These are phyloP conservation scores for Micractinium conductrix DNA, from an alignment of 139 green algal genomes.

Conservation along the genomic window DNA sequence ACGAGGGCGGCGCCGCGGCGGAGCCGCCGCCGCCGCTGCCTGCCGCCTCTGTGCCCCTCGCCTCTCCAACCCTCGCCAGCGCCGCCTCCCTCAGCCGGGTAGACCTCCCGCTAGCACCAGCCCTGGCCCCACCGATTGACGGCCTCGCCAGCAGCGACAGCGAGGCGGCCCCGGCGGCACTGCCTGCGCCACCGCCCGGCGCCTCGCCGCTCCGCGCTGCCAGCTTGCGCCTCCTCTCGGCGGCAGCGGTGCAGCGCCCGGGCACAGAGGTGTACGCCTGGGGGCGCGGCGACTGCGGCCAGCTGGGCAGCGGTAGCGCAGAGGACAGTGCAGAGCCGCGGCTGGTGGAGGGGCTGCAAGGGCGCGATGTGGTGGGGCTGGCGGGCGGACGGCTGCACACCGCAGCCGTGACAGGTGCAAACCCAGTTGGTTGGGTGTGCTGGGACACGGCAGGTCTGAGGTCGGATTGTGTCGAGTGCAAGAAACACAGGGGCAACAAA, in stretches of 20 bases:
- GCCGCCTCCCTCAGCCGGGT: neutral
- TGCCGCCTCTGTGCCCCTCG: neutral
- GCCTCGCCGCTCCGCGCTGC: neutral
- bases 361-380: conserved; percentile 34
- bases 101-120: conserved; percentile 10
- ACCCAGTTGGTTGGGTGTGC: too few relatives aligned
- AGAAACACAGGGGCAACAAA: too few relatives aligned
- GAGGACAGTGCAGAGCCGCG: conserved; percentile 12
- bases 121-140: neutral
- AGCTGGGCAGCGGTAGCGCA: conserved; percentile 45
- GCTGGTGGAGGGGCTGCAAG: conserved; percentile 35
- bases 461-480: too few relatives aligned
- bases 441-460: too few relatives aligned
- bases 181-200: neutral
- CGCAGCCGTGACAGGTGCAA: conserved; percentile 56
- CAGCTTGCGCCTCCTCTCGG: neutral
- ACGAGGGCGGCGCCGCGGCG: neutral
- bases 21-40: neutral
- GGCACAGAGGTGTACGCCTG: conserved; percentile 47
- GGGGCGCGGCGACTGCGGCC: conserved; percentile 57
- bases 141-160: neutral
- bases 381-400: conserved; percentile 54
- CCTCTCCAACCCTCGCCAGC: neutral
- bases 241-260: neutral
- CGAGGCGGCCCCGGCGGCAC: neutral